Conservation (phyloP, 2,329 filamentous ascomycete species). For the Ceratocystis lukuohia region DNA sequence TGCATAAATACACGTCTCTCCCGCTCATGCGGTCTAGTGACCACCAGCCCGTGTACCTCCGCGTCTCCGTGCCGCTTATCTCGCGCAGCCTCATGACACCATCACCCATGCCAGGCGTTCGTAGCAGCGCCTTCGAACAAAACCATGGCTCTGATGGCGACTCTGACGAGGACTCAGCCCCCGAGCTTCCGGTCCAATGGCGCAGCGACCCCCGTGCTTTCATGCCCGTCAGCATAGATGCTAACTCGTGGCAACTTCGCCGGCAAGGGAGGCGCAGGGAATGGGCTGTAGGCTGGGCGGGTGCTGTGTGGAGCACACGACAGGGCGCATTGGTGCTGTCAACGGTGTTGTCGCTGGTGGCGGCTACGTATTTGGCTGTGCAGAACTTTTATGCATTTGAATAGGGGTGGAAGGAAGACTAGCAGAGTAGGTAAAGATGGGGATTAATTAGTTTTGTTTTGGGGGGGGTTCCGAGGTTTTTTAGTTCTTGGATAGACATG, state of each 20-base stretch:
- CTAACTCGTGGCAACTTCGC: conserved; percentile 41
- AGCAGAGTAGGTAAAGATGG: background rate
- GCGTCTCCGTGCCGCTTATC: conserved; percentile 51
- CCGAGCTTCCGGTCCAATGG: conserved; percentile 21
- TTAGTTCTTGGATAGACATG: background rate
- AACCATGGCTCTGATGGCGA: background rate
- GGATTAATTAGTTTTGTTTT: background rate
- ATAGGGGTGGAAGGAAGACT: background rate
- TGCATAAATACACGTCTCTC: conserved; percentile 60
- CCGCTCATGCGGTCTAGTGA: conserved; percentile 74
- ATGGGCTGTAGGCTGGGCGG: conserved; percentile 39
- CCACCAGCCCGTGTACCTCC: conserved; percentile 70
- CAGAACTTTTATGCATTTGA: conserved; percentile 10
- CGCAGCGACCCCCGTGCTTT: conserved; percentile 31
- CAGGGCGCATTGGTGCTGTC: conserved; percentile 36
- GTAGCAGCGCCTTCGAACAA: conserved; percentile 13
- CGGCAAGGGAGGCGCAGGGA: conserved; percentile 34
- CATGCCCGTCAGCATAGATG: conserved; percentile 40
- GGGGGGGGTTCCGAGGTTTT: background rate
- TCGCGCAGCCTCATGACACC: conserved; percentile 30
- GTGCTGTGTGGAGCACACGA: conserved; percentile 41
- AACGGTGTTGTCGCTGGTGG: conserved; percentile 31
- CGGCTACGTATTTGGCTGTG: conserved; percentile 32
- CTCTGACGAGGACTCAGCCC: background rate
- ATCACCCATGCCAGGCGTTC: conserved; percentile 21